Evolutionary conservation across 306 rosid genomes (phyloP).

Genomic region (Carpinus fangiana): DNA sequence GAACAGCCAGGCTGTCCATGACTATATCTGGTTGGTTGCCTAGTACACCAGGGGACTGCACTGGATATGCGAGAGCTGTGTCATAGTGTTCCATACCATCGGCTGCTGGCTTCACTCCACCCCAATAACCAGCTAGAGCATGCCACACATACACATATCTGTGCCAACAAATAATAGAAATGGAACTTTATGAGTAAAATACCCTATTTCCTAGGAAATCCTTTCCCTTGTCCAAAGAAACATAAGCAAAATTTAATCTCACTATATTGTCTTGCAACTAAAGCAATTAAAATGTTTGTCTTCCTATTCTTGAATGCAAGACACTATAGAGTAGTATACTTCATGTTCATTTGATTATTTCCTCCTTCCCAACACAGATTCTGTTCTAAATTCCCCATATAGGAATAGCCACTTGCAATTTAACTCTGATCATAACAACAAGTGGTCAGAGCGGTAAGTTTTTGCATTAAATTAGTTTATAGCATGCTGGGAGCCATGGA

Average conservation of each 20-base stretch:
- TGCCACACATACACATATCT: conserved; percentile 94
- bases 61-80: conserved; percentile 80
- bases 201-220: not conserved
- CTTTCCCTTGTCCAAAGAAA: not conserved
- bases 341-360: not conserved
- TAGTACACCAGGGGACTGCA: conserved; percentile 74
- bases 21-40: conserved; percentile 96
- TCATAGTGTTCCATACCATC: conserved; percentile 92
- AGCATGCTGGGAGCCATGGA: too few species aligned
- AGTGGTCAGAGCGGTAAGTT: not conserved
- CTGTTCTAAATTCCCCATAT: not conserved
- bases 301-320: not conserved
- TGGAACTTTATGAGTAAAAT: not conserved
- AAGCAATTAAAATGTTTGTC: not conserved
- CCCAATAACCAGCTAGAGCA: conserved; percentile 98
- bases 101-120: conserved; percentile 94
- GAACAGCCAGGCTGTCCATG: conserved; percentile 86
- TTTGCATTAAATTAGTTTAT: not conserved
- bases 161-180: conserved; percentile 26
- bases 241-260: not conserved
- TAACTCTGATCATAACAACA: too few species aligned
- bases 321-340: not conserved
- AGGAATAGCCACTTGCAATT: not conserved
- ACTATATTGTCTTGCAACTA: not conserved
- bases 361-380: not conserved